Evolutionary conservation across 108 stramenopile genomes (phyloP).

Genomic region (Asterionellopsis glacialis): DNA sequence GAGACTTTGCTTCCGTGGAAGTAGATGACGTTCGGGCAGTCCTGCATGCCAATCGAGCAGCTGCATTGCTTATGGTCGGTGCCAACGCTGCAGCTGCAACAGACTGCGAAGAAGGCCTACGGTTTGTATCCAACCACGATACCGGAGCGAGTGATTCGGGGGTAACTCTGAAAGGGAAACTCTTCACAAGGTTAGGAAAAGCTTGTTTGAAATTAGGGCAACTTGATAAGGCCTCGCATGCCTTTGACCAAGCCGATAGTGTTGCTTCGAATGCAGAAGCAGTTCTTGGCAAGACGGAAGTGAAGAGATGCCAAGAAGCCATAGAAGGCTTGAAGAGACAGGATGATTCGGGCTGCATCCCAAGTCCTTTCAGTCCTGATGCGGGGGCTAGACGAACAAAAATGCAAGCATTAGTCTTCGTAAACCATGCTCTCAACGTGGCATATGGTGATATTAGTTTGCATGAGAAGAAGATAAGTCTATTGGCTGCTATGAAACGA

Average conservation of each 20-base stretch:
- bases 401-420: slow-evolving; percentile 44
- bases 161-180: slow-evolving; percentile 41
- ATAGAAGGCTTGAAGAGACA: slow-evolving; percentile 12
- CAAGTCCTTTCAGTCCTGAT: slow-evolving; percentile 4
- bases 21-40: slow-evolving; percentile 48
- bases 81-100: slow-evolving; percentile 49
- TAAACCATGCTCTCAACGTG: slow-evolving; percentile 51
- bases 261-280: slow-evolving; percentile 40
- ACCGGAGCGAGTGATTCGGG: slow-evolving; percentile 20
- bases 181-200: slow-evolving; percentile 56
- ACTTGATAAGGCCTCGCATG: slow-evolving; percentile 42
- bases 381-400: slow-evolving; percentile 26
- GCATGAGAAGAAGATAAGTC: slow-evolving; percentile 47
- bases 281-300: slow-evolving; percentile 49
- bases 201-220: slow-evolving; percentile 61
- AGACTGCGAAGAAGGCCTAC: slow-evolving; percentile 2
- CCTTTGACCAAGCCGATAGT: slow-evolving; percentile 40
- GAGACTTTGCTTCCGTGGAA: slow-evolving; percentile 6
- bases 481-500: slow-evolving; percentile 52
- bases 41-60: slow-evolving; percentile 75
- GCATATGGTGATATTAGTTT: slow-evolving; percentile 49
- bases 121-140: neutral
- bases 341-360: neutral
- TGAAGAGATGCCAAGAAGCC: slow-evolving; percentile 33
- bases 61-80: slow-evolving; percentile 71